phyloP scores from a whole-genome alignment of 192 early-diverging fungal species.

The Entomortierella parvispora region DNA sequence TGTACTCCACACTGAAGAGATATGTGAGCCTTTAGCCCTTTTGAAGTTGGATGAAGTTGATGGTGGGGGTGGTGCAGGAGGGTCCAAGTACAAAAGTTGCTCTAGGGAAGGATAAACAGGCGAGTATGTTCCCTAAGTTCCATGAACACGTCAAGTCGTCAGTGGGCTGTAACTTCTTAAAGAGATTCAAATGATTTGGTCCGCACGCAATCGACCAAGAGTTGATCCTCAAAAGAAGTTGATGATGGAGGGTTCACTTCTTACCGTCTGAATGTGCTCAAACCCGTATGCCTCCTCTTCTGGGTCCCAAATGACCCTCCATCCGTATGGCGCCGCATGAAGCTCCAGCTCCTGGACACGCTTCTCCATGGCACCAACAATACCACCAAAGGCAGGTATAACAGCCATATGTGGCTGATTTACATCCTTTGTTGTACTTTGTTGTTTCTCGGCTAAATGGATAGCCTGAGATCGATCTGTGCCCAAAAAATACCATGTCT shows the following conservation, averaged over 20 bases:
- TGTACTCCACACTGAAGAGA: no score
- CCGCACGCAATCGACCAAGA: no score
- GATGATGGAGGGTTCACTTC: no score
- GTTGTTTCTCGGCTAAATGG: neutral
- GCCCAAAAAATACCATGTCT: constrained; percentile 27
- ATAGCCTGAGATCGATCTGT: constrained; percentile 10
- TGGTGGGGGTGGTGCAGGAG: constrained; percentile 1
- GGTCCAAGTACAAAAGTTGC: constrained; percentile 16
- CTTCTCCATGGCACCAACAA: constrained; percentile 38
- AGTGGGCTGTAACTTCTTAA: neutral
- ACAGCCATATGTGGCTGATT: neutral
- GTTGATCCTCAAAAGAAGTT: no score
- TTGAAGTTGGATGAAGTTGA: neutral
- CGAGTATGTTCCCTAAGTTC: constrained; percentile 27
- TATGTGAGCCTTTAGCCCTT: neutral
- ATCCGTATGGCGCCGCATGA: constrained; percentile 17
- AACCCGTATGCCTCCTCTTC: constrained; percentile 48
- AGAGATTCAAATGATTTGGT: no score
- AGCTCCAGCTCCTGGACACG: constrained; percentile 30
- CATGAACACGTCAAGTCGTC: neutral
- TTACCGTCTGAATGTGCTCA: constrained; percentile 29
- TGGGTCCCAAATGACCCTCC: constrained; percentile 30
- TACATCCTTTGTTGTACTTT: neutral
- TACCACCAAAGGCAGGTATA: constrained; percentile 15
- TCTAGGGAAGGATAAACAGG: constrained; percentile 35